Percentiles rank a stretch among this genome's conserved stretches.
Conservation (phyloP, 306 rosid species). For the Vigna trinervia region DNA sequence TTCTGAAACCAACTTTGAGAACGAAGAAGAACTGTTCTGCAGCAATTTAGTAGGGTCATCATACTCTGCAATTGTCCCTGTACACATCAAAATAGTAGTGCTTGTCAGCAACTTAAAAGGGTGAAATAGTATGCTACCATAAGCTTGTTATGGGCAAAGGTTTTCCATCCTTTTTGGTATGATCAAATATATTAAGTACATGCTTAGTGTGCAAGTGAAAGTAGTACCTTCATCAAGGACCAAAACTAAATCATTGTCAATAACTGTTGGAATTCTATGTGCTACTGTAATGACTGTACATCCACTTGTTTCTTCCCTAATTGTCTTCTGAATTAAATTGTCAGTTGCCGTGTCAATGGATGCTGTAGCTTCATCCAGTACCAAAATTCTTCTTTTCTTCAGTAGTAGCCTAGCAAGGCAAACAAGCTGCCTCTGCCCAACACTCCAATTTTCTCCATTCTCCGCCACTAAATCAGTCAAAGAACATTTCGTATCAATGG, state of each 20-base stretch:
- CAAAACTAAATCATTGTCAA: conserved; percentile 82
- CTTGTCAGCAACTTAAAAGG: conserved; percentile 18
- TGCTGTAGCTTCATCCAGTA: conserved; percentile 95
- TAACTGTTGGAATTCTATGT: conserved; percentile 84
- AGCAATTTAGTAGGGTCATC: conserved; percentile 71
- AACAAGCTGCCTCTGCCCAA: conserved; percentile 94
- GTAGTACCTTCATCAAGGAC: conserved; percentile 86
- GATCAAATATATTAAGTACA: neutral
- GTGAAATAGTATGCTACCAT: neutral
- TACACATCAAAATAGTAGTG: conserved; percentile 29
- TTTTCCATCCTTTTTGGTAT: neutral
- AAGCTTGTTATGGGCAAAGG: neutral
- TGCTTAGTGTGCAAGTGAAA: conserved; percentile 6
- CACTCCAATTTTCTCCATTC: conserved; percentile 97
- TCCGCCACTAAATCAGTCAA: conserved; percentile 70
- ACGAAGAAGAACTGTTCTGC: conserved; percentile 64
- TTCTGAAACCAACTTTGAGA: conserved; percentile 86
- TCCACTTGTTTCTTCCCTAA: conserved; percentile 72
- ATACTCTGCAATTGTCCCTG: conserved; percentile 79
- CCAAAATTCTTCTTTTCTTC: conserved; percentile 76
- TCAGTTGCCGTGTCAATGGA: conserved; percentile 89
- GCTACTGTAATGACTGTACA: conserved; percentile 92
- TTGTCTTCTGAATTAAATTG: conserved; percentile 76
- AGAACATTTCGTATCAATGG: conserved; percentile 6
- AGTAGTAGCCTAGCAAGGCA: conserved; percentile 87